Evolutionary conservation across 495 filamentous ascomycete genomes (phyloP), one percentile per base, ranked within the genome.

Genomic region (Aspergillus biplanus): DNA sequence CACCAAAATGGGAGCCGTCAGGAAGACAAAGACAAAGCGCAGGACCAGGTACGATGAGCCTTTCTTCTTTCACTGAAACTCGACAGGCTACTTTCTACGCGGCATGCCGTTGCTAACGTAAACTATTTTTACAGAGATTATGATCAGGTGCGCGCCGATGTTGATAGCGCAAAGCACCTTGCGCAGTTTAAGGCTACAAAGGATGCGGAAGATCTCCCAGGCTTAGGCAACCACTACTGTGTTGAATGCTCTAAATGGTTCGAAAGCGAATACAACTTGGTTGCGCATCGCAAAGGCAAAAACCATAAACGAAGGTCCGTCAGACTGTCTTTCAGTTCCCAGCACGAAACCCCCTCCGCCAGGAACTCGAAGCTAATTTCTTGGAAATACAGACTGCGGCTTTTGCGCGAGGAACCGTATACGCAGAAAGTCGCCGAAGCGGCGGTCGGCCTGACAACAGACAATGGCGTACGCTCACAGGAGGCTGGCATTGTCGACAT

Each of bases 181-280:
- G 77, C 83, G 44, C 85, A 90, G 54, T 89, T 88, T 82, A 91
- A 92, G 69, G 85, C 86, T 34, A 82, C 87, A 50, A 94, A 97
- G 68, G 89, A 90, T 32, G 77, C 84, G 18, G 94, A 97, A 71
- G 94, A 97, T 67, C 83, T 95, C 15, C 95, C 94, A 7, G 93
- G 87, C 0, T 79, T 97, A 33, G 94, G 94, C 6, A 78, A 82
- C 69, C 88, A 85, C 65, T 97, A 97, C 73, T 99, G 94, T 73
- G 81, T 90, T n/a, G 91, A 96, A 78, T 99, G 94, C 70, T 87
- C 93, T 44, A 97, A 96, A 79, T 97, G 90, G 89, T 97, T 94
- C 73, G 95, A 97, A 76, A 89, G 87, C 58, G 92, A 96, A 55
- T 76, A 86, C 67, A 95, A 88, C 68, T 78, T 96, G 62, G 81